phyloP scores from a whole-genome alignment of 805 yeast genomes.

The Saccharomycopsis malanga region DNA sequence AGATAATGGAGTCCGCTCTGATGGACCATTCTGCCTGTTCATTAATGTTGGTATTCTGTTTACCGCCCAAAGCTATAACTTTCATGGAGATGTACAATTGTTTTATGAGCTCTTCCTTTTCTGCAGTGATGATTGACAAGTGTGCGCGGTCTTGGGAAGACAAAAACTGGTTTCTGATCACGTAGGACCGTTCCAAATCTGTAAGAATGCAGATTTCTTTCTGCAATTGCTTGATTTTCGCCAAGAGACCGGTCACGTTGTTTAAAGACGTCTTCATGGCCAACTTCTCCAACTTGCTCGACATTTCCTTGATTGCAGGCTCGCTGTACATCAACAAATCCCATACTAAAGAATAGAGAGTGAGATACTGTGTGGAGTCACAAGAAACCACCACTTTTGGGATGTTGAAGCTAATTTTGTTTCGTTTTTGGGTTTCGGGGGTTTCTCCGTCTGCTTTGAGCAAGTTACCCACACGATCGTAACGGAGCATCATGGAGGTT shows the following conservation, averaged over 20 bases:
- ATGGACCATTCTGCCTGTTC: constrained; percentile 54
- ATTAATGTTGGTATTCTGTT: constrained; percentile 15
- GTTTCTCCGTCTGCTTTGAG: constrained; percentile 14
- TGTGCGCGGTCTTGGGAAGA: constrained; percentile 44
- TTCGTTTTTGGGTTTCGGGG: constrained; percentile 30
- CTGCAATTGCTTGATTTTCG: constrained; percentile 44
- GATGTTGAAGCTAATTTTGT: constrained; percentile 53
- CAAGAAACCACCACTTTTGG: constrained; percentile 63
- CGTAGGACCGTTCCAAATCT: constrained; percentile 39
- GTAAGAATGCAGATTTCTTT: constrained; percentile 36
- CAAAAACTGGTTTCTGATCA: constrained; percentile 41
- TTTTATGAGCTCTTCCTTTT: constrained; percentile 32
- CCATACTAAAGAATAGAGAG: constrained; percentile 54
- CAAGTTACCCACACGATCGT: constrained; percentile 40
- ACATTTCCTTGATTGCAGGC: constrained; percentile 53
- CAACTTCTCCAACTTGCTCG: constrained; percentile 57
- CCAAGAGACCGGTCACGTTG: constrained; percentile 44
- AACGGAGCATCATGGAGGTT: constrained; percentile 54
- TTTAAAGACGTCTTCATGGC: constrained; percentile 64
- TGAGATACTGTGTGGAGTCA: constrained; percentile 66
- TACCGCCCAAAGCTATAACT: constrained; percentile 33
- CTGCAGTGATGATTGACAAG: constrained; percentile 33
- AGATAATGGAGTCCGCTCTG: constrained; percentile 58
- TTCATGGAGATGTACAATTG: constrained; percentile 42
- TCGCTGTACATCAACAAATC: constrained; percentile 67